Evolutionary conservation across 2,329 filamentous ascomycete species (phyloP), one percentile per base, ranked within the genome.

Genomic region (Westerdykella aurantiaca): DNA sequence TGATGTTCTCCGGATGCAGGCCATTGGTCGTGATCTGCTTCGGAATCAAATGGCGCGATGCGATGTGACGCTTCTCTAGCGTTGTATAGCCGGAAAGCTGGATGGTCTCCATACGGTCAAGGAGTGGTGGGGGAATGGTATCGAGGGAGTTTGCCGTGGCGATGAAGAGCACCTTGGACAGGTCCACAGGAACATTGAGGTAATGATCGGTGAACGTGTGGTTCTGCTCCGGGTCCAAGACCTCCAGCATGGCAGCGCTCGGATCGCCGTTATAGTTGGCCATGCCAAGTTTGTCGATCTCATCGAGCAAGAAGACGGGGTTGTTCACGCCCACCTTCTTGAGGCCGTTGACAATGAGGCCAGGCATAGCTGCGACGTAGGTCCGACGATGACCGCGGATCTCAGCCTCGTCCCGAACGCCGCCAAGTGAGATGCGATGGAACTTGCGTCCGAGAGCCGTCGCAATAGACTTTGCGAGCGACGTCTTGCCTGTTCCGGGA

Each of bases 291-390:
- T 98, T 98, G 75, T 98, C 93, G 55, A 98, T 96, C 72, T 98
- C 93, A 61, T 98, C 93, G 11, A 98, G 81, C 37, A 98, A 72
- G 70, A 98, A 87, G 44, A 98, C 91, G 0, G 93, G 93, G 62
- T 98, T 98, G 2, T 88, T 82, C 16, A 97, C 91, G 38, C 90
- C 91, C 25, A 94, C 91, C 72, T 97, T 98, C 71, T 93, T 90
- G 43, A 98, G 67, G 0, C 91, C 93, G 64, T 89, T 90, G 23
- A 97, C 90, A 46, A 98, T 86, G 43, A 97, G 75, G 42, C 93
- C 93, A 9, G 93, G 93, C 91, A 98, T 96, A n/a, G 93, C 93
- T 17, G 93, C 93, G 46, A 98, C 93, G 62, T 98, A 98, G 0
- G 93, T 98, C 55, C 93, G 79, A 44, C 93, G 80, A 68, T 98